These are phyloP conservation scores for Fusarium sp. DNA, from an alignment of 2,329 filamentous ascomycete genomes.

Conservation along the genomic window DNA sequence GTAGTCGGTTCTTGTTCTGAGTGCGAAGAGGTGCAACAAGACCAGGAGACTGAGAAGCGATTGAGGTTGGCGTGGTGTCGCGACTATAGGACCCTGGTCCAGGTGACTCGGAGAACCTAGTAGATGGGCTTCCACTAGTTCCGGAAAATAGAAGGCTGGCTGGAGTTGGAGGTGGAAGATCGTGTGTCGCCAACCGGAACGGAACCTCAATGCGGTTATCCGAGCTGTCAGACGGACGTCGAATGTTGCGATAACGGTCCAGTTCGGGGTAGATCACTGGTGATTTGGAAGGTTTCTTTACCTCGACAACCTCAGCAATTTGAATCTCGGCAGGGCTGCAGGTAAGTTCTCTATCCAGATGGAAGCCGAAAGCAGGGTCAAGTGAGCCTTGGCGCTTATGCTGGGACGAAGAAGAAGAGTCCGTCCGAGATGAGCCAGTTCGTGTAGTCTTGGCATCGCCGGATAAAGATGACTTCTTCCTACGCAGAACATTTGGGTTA, in stretches of 20 bases:
- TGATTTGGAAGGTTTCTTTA: conserved; percentile 54
- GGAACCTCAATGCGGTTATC: conserved; percentile 59
- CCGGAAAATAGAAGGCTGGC: conserved; percentile 65
- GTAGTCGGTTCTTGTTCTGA: conserved; percentile 63
- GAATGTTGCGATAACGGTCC: conserved; percentile 67
- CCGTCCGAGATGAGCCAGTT: conserved; percentile 54
- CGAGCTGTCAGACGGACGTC: conserved; percentile 52
- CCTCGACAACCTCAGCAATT: conserved; percentile 56
- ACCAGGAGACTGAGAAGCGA: conserved; percentile 79
- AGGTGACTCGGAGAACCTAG: conserved; percentile 78
- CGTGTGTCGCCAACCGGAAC: conserved; percentile 70
- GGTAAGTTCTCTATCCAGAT: conserved; percentile 56
- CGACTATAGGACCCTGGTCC: conserved; percentile 78
- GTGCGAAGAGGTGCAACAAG: conserved; percentile 62
- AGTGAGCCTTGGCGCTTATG: conserved; percentile 53
- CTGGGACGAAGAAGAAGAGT: conserved; percentile 58
- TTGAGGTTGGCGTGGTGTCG: conserved; percentile 82
- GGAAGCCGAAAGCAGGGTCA: conserved; percentile 51
- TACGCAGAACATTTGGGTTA: conserved; percentile 59
- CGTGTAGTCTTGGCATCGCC: conserved; percentile 51
- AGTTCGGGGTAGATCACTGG: conserved; percentile 69
- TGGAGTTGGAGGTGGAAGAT: conserved; percentile 75
- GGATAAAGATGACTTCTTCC: conserved; percentile 62
- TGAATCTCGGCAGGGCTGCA: conserved; percentile 60
- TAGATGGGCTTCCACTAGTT: conserved; percentile 78